These are phyloP conservation scores for Cryomyces antarcticus DNA, from an alignment of 495 filamentous ascomycete genomes.

Conservation along the genomic window DNA sequence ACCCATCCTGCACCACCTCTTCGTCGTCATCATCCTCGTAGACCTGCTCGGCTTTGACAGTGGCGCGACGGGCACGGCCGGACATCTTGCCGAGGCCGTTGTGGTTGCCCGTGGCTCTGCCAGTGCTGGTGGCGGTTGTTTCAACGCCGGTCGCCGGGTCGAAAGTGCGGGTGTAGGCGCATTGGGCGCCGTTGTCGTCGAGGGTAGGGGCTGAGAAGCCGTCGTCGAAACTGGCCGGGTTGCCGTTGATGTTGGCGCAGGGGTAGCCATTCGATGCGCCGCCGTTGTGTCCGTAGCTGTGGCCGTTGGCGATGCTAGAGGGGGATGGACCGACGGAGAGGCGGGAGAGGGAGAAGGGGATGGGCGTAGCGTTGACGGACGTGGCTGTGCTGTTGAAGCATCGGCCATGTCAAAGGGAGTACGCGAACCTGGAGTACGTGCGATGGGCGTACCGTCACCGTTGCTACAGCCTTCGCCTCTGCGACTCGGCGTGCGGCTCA, in stretches of 20 bases:
- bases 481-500: too few species aligned
- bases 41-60: neutral
- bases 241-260: too few species aligned
- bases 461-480: too few species aligned
- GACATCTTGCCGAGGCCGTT: neutral
- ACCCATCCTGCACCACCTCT: constrained; percentile 1
- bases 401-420: too few species aligned
- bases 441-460: too few species aligned
- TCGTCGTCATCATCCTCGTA: constrained; percentile 4
- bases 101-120: neutral
- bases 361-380: neutral
- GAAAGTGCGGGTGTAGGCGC: neutral
- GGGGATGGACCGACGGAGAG: too few species aligned
- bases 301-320: too few species aligned
- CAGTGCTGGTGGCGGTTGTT: neutral
- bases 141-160: neutral
- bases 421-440: too few species aligned
- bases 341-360: too few species aligned
- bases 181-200: neutral
- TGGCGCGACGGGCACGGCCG: neutral
- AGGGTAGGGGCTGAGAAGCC: neutral
- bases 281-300: too few species aligned
- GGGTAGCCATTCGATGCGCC: too few species aligned
- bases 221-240: neutral
- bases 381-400: neutral